Conservation (phyloP, 2,329 filamentous ascomycete species). For the Monilinia fructicola region DNA sequence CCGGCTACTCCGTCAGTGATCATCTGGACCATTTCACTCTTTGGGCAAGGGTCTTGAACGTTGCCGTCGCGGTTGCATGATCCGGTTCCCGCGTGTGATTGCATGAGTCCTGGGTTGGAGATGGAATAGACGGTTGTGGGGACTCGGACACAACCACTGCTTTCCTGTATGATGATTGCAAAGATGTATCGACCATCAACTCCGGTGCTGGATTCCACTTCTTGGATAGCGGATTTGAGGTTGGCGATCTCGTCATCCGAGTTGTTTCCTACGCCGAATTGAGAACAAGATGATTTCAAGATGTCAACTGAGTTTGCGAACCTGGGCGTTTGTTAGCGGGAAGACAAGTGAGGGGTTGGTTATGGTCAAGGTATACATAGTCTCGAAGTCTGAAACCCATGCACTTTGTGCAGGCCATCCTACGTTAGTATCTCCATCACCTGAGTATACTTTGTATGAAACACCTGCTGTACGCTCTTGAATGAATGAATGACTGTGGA, state of each 20-base stretch:
- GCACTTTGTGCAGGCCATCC: slow-evolving; percentile 26
- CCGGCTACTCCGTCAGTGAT: slow-evolving; percentile 38
- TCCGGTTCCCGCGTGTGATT: slow-evolving; percentile 29
- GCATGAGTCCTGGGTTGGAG: slow-evolving; percentile 37
- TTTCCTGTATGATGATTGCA: slow-evolving; percentile 42
- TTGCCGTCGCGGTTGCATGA: slow-evolving; percentile 30
- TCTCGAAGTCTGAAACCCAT: slow-evolving; percentile 27
- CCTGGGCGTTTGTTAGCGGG: slow-evolving; percentile 6
- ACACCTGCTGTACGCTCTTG: slow-evolving; percentile 10
- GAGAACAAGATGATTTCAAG: slow-evolving; percentile 19
- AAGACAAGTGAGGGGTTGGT: no score
- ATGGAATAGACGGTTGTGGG: slow-evolving; percentile 25
- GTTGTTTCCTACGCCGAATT: slow-evolving; percentile 21
- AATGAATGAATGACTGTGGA: slow-evolving; percentile 14
- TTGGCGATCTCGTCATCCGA: slow-evolving; percentile 25
- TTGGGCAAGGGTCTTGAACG: slow-evolving; percentile 24
- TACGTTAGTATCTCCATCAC: slow-evolving; percentile 16
- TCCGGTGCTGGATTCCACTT: slow-evolving; percentile 24
- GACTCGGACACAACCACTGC: slow-evolving; percentile 35
- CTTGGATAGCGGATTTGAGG: slow-evolving; percentile 24
- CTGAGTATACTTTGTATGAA: slow-evolving; percentile 25
- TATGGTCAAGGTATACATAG: slow-evolving; percentile 23
- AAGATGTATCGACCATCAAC: slow-evolving; percentile 38
- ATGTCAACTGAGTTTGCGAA: slow-evolving; percentile 15
- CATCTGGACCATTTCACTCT: slow-evolving; percentile 37